These are phyloP conservation scores for Acacia concinna DNA, from an alignment of 331 rosid genomes.

Conservation along the genomic window DNA sequence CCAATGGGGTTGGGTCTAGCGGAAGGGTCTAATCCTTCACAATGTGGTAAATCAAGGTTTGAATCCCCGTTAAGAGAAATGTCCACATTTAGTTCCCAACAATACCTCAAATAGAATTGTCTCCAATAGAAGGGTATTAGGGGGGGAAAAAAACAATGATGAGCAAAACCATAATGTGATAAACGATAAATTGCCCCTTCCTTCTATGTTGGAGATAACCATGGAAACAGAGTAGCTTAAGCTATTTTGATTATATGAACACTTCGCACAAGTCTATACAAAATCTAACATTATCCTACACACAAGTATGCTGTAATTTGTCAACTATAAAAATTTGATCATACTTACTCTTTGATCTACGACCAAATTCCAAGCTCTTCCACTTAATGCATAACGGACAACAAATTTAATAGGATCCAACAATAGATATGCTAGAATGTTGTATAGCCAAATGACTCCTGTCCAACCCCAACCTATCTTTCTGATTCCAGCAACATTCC, in stretches of 20 bases:
- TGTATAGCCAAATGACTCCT: conserved; percentile 54
- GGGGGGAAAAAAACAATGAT: too few relatives aligned
- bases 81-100: too few relatives aligned
- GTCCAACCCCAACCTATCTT: conserved; percentile 54
- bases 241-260: background rate
- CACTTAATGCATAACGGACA: conserved; percentile 51
- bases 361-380: conserved; percentile 54
- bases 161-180: background rate
- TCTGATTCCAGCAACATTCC: conserved; percentile 44
- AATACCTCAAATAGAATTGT: too few relatives aligned
- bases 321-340: background rate
- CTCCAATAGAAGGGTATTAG: too few relatives aligned
- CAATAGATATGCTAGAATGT: conserved; percentile 37
- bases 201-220: background rate
- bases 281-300: background rate
- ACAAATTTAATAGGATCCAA: conserved; percentile 57
- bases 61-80: too few relatives aligned
- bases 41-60: too few relatives aligned
- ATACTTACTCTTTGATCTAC: conserved; percentile 52
- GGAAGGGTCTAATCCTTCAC: too few relatives aligned
- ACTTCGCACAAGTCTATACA: background rate
- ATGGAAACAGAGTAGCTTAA: background rate
- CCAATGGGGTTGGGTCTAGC: too few relatives aligned
- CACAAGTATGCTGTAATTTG: background rate
- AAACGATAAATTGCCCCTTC: background rate